Evolutionary conservation across 371 early-diverging fungal species (phyloP).

Genomic region (Rhizopus stolonifer): DNA sequence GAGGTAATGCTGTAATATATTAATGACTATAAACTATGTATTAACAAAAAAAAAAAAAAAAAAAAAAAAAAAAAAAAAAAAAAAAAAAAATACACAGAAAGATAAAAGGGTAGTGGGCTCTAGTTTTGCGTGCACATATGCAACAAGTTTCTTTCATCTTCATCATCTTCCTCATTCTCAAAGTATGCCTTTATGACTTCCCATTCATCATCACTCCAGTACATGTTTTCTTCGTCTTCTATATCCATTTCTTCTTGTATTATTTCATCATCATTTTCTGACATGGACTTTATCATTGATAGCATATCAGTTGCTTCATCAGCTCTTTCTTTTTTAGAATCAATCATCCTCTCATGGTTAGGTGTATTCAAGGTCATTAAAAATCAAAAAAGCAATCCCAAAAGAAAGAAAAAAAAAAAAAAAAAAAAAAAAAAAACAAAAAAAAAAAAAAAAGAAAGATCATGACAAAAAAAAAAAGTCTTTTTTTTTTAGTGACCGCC

Average conservation of each 20-base stretch:
- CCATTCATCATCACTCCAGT: slow-evolving; percentile 4
- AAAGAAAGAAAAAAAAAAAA: neutral
- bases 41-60: too few species aligned
- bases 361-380: neutral
- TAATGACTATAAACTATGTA: too few species aligned
- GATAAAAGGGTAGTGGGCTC: too few species aligned
- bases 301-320: neutral
- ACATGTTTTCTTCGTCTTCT: neutral
- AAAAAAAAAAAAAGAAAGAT: neutral
- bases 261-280: neutral
- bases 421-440: neutral
- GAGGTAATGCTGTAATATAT: too few species aligned
- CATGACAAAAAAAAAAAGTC: too few species aligned
- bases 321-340: neutral
- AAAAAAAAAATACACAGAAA: too few species aligned
- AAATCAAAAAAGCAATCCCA: neutral
- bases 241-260: neutral
- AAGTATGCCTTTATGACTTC: slow-evolving; percentile 9
- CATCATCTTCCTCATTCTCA: slow-evolving; percentile 9
- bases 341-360: neutral
- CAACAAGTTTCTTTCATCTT: neutral
- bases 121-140: neutral
- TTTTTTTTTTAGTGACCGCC: neutral
- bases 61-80: too few species aligned
- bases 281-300: neutral